Evolutionary conservation across 1,139 yeast genomes (phyloP), one percentile per base, ranked within the genome.

Genomic region (Geotrichum siamense): DNA sequence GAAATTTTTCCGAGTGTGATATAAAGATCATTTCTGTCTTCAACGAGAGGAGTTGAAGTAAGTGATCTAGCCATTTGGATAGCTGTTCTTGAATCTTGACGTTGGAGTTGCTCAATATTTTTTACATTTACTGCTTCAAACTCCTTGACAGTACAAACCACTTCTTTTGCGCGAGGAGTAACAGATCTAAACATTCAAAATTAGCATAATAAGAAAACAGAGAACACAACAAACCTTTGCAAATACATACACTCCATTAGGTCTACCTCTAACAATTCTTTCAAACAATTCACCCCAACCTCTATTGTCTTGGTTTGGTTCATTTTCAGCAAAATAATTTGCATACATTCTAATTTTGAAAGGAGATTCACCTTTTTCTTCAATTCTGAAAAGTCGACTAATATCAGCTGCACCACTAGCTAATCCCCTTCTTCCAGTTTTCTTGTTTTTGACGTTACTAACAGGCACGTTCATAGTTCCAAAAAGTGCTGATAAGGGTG

Each of bases 231-330:
- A n/a, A n/a, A n/a, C n/a, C n/a, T n/a, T n/a, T n/a, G 16, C 16
- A 16, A 23, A 29, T 25, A 38, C 41, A 2, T 38, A 38, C 41
- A 86, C 79, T 53, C 95, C 95, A 47, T 74, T 75, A 49, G 75
- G 76, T 1, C 91, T 76, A 25, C 94, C 93, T 21, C 76, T 62
- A 53, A 86, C 79, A 52, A 86, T 82, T 57, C 94, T 70, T 55
- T 84, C 87, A 25, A 82, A 76, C 43, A 83, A 66, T 53, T 82
- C 91, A 63, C 96, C 96, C 95, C 96, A 86, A 41, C 96, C 96
- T 50, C 77, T 74, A 60, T 82, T 82, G 40, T 59, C 61, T 34
- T 59, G 54, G 28, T 44, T 50, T 10, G 55, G 52, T 40, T 53
- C 54, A 45, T 55, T 51, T 37, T 55, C 45, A 48, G 67, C 69